A percentile compares a stretch with the other conserved stretches of the same genome.
These are phyloP conservation scores for Candida lessepsii DNA, from an alignment of 805 yeast genomes.

Conservation along the genomic window DNA sequence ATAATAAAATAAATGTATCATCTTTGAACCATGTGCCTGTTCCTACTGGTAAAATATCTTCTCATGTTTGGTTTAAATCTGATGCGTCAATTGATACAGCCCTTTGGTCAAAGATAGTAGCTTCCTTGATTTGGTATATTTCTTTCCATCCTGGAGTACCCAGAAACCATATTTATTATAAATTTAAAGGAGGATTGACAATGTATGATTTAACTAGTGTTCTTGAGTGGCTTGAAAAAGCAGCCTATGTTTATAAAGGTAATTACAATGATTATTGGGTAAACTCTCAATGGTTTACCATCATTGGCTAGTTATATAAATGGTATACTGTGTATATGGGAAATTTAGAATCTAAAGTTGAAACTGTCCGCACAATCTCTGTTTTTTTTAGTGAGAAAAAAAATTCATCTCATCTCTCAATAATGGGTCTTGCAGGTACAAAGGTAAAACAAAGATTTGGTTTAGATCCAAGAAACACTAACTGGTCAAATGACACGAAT, in stretches of 20 bases:
- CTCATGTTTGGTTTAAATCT: constrained; percentile 70
- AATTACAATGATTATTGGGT: constrained; percentile 44
- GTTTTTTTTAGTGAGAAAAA: constrained; percentile 1
- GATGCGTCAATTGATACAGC: constrained; percentile 55
- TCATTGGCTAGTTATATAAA: constrained; percentile 2
- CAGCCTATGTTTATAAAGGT: constrained; percentile 36
- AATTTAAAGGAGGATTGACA: constrained; percentile 30
- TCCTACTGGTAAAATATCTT: constrained; percentile 61
- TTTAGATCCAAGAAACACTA: constrained; percentile 87
- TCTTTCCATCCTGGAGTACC: constrained; percentile 40
- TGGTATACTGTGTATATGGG: background rate
- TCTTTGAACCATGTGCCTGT: constrained; percentile 34
- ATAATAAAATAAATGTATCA: constrained; percentile 10
- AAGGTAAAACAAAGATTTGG: constrained; percentile 84
- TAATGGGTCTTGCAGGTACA: constrained; percentile 85
- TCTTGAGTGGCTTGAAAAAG: constrained; percentile 36
- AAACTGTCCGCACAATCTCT: background rate
- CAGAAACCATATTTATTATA: constrained; percentile 19
- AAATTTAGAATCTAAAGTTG: too few relatives aligned
- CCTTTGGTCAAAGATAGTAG: constrained; percentile 60
- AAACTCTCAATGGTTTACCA: constrained; percentile 45
- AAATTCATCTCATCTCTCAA: constrained; percentile 25
- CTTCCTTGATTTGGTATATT: constrained; percentile 39
- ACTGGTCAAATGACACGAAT: constrained; percentile 84
- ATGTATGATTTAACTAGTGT: constrained; percentile 27